A percentile compares a stretch with the other conserved stretches of the same genome.
Conservation (phyloP, 257 asterid genomes). For the Ehretia macrophylla region DNA sequence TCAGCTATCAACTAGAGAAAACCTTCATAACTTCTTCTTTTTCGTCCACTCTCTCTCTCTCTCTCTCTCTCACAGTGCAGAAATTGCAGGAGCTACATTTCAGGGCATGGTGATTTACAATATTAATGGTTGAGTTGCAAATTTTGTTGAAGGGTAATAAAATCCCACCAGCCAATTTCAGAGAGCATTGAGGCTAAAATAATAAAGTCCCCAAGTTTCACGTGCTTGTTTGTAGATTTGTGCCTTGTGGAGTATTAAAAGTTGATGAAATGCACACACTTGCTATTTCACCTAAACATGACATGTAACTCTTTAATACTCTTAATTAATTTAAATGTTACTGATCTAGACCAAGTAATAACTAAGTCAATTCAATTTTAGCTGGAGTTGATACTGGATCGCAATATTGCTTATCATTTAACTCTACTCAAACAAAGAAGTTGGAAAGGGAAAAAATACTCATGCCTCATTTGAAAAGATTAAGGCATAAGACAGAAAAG, state of each 20-base stretch:
- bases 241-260: background rate
- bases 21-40: background rate
- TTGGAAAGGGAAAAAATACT: too few relatives aligned
- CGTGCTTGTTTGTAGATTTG: background rate
- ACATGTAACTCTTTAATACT: background rate
- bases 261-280: background rate
- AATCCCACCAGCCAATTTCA: background rate
- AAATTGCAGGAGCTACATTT: background rate
- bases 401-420: too few relatives aligned
- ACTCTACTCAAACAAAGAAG: too few relatives aligned
- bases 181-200: background rate
- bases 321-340: too few relatives aligned
- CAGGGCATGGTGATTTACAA: background rate
- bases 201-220: background rate
- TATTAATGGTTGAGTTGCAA: background rate
- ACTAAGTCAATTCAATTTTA: too few relatives aligned
- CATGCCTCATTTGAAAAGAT: too few relatives aligned
- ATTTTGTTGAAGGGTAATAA: background rate
- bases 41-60: background rate
- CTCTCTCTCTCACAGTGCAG: background rate
- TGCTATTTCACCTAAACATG: background rate
- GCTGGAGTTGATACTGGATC: too few relatives aligned
- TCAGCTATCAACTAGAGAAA: background rate
- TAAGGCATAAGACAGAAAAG: too few relatives aligned
- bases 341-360: too few relatives aligned